These are phyloP conservation scores for Pleurotus ostreatus DNA, from an alignment of 768 basidiomycete species.

Conservation along the genomic window DNA sequence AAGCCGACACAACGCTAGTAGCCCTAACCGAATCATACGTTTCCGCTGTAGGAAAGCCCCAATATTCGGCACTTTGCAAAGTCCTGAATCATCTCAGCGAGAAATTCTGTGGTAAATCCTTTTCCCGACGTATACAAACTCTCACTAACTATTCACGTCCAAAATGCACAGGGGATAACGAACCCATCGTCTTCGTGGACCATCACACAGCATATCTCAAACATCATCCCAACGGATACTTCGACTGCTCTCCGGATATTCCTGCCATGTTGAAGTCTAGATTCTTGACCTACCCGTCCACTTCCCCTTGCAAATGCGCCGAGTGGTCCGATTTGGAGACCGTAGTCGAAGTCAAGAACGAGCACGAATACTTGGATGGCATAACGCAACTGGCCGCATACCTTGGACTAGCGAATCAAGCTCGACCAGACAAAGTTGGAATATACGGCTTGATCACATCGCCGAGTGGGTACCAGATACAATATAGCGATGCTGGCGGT, in stretches of 20 bases:
- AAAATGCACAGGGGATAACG: background rate
- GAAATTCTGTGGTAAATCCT: background rate
- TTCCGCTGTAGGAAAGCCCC: background rate
- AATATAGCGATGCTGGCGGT: slow-evolving; percentile 7
- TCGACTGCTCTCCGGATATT: background rate
- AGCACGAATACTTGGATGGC: background rate
- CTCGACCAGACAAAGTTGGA: slow-evolving; percentile 7
- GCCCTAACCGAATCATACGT: background rate
- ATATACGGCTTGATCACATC: slow-evolving; percentile 2
- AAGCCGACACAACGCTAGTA: background rate
- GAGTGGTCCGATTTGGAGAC: background rate
- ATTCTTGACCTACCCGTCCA: background rate
- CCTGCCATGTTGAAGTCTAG: background rate
- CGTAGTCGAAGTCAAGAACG: slow-evolving; percentile 1
- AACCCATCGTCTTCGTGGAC: background rate
- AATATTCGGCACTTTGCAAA: background rate
- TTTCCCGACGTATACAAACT: background rate
- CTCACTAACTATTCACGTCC: background rate
- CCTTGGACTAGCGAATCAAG: slow-evolving; percentile 8
- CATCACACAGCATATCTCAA: background rate
- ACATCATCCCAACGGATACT: background rate
- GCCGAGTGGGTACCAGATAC: background rate
- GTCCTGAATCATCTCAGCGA: background rate
- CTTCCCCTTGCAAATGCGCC: background rate
- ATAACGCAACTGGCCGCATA: slow-evolving; percentile 7